Evolutionary conservation across 352 stramenopile genomes (phyloP).

Genomic region (Phytophthora macrochlamydospora): DNA sequence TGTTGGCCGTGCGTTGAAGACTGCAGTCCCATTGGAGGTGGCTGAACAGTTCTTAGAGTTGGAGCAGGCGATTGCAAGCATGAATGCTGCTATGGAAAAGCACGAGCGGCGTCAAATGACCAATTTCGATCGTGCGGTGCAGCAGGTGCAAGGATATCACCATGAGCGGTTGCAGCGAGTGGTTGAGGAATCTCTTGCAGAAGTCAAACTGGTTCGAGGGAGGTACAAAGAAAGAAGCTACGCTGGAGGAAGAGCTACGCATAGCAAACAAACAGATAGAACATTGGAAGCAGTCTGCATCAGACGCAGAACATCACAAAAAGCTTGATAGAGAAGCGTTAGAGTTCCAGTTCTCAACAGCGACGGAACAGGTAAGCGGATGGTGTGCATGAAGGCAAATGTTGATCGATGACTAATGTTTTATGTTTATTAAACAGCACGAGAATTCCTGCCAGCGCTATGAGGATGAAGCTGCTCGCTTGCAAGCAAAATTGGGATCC

Average conservation of each 20-base stretch:
- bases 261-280: slow-evolving; percentile 30
- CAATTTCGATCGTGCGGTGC: slow-evolving; percentile 51
- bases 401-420: background rate
- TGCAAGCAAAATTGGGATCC: slow-evolving; percentile 20
- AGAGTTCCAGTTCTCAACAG: slow-evolving; percentile 23
- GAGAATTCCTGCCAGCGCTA: slow-evolving; percentile 23
- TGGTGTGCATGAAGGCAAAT: background rate
- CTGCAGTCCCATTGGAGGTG: slow-evolving; percentile 29
- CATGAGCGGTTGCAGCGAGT: slow-evolving; percentile 59
- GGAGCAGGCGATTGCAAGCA: slow-evolving; percentile 41
- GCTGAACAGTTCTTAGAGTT: slow-evolving; percentile 37
- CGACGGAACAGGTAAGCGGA: slow-evolving; percentile 18
- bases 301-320: slow-evolving; percentile 23
- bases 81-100: slow-evolving; percentile 34
- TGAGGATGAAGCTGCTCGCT: slow-evolving; percentile 10
- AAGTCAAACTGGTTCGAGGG: slow-evolving; percentile 54
- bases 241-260: slow-evolving; percentile 42
- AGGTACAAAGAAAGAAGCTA: slow-evolving; percentile 51
- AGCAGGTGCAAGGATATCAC: slow-evolving; percentile 60
- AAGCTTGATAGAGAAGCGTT: slow-evolving; percentile 32
- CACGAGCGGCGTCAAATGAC: slow-evolving; percentile 41
- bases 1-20: slow-evolving; percentile 34
- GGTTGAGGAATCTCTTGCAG: slow-evolving; percentile 51
- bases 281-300: slow-evolving; percentile 37
- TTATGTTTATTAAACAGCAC: slow-evolving; percentile 13